phyloP scores from a whole-genome alignment of 306 rosid species.

The Cicer arietinum region DNA sequence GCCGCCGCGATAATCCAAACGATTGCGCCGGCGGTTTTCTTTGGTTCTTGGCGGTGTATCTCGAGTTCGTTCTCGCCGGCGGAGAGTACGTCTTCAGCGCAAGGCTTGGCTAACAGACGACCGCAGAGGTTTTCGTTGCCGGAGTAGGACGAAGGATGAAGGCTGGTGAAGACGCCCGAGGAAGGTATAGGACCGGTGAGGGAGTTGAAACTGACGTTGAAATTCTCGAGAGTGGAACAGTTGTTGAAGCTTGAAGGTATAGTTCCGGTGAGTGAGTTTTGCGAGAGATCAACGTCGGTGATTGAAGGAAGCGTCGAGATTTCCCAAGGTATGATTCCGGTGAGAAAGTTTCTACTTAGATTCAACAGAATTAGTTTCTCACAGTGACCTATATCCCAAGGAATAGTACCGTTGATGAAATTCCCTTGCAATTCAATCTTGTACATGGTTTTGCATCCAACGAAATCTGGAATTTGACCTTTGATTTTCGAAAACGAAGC shows the following conservation, averaged over 20 bases:
- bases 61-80: conserved; percentile 47
- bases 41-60: conserved; percentile 58
- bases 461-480: conserved; percentile 77
- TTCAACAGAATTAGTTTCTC: conserved; percentile 66
- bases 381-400: conserved; percentile 91
- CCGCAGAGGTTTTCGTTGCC: conserved; percentile 91
- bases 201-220: conserved; percentile 76
- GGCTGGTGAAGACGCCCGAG: conserved; percentile 63
- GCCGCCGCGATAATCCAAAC: conserved; percentile 93
- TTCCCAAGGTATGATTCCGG: conserved; percentile 94
- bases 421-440: conserved; percentile 75
- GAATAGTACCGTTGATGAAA: conserved; percentile 61
- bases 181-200: conserved; percentile 85
- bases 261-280: conserved; percentile 77
- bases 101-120: conserved; percentile 60
- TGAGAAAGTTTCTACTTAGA: conserved; percentile 68
- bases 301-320: conserved; percentile 77
- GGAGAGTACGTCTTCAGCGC: conserved; percentile 51
- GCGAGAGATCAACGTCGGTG: conserved; percentile 84
- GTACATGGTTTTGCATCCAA: conserved; percentile 66
- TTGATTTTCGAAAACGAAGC: conserved; percentile 61
- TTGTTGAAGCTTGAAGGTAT: conserved; percentile 87
- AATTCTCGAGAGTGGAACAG: conserved; percentile 69
- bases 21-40: conserved; percentile 75
- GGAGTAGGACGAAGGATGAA: conserved; percentile 77